These are phyloP conservation scores for Fusarium albidum DNA, from an alignment of 2,329 filamentous ascomycete genomes.

Conservation along the genomic window DNA sequence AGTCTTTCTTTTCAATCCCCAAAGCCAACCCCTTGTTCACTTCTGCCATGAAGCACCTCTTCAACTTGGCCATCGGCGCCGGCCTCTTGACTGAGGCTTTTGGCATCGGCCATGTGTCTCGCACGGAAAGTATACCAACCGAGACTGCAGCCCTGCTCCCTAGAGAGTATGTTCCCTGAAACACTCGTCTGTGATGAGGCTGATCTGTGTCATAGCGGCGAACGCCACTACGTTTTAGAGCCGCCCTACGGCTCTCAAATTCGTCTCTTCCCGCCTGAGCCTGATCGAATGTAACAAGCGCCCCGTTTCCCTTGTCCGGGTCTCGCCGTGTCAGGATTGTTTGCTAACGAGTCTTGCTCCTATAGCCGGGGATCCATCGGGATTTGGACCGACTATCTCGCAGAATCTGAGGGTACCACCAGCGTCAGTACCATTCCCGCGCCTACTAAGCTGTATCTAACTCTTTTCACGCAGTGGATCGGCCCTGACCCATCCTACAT, in stretches of 20 bases:
- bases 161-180: constrained; percentile 1
- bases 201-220: too few species aligned
- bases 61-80: neutral
- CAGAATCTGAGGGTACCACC: constrained; percentile 1
- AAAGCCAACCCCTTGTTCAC: neutral
- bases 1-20: neutral
- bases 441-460: neutral
- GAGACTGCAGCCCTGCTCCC: neutral
- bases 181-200: too few species aligned
- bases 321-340: neutral
- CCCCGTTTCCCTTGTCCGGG: neutral
- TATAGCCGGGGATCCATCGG: constrained; percentile 5
- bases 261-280: constrained; percentile 1
- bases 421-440: neutral
- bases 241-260: neutral
- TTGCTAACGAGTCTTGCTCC: too few species aligned
- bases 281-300: neutral
- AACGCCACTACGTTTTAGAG: neutral
- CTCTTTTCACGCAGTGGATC: constrained; percentile 1
- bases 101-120: neutral
- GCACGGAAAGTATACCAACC: too few species aligned
- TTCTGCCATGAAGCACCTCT: neutral
- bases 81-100: constrained; percentile 2
- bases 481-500: constrained; percentile 9
- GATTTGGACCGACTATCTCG: constrained; percentile 9